phyloP scores from a whole-genome alignment of 495 filamentous ascomycete genomes.

The Neurospora cerealis region DNA sequence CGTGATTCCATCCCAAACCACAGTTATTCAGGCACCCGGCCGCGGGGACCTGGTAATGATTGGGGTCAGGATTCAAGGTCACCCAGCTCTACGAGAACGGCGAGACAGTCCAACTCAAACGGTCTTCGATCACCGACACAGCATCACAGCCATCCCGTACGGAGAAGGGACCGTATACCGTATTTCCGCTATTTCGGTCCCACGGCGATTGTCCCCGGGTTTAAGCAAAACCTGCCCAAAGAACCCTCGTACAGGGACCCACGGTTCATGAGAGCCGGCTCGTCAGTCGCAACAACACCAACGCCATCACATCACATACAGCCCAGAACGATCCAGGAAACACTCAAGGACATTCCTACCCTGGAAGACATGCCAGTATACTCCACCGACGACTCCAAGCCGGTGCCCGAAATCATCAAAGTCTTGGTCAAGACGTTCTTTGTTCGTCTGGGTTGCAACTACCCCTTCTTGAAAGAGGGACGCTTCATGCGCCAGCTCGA shows the following conservation, averaged over 20 bases:
- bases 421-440: slow-evolving; percentile 73
- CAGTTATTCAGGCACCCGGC: slow-evolving; percentile 6
- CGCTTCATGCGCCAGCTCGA: slow-evolving; percentile 60
- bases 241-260: neutral
- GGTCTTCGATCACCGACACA: slow-evolving; percentile 32
- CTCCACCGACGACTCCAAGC: slow-evolving; percentile 55
- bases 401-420: slow-evolving; percentile 60
- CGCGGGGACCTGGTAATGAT: slow-evolving; percentile 14
- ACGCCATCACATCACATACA: slow-evolving; percentile 14
- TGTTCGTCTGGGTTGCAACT: slow-evolving; percentile 66
- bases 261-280: neutral
- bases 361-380: slow-evolving; percentile 69
- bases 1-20: slow-evolving; percentile 17
- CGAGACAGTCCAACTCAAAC: slow-evolving; percentile 18
- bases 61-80: slow-evolving; percentile 20
- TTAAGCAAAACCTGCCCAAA: slow-evolving; percentile 67
- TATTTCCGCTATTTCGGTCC: slow-evolving; percentile 85
- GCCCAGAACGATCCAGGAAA: slow-evolving; percentile 37
- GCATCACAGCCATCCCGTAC: slow-evolving; percentile 26
- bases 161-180: slow-evolving; percentile 54
- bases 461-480: slow-evolving; percentile 64
- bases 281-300: slow-evolving; percentile 7
- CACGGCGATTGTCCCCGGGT: slow-evolving; percentile 83
- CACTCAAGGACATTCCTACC: slow-evolving; percentile 54
- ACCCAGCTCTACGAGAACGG: slow-evolving; percentile 10